phyloP scores from a whole-genome alignment of 2,329 filamentous ascomycete genomes.

The Ophiostoma quercus region DNA sequence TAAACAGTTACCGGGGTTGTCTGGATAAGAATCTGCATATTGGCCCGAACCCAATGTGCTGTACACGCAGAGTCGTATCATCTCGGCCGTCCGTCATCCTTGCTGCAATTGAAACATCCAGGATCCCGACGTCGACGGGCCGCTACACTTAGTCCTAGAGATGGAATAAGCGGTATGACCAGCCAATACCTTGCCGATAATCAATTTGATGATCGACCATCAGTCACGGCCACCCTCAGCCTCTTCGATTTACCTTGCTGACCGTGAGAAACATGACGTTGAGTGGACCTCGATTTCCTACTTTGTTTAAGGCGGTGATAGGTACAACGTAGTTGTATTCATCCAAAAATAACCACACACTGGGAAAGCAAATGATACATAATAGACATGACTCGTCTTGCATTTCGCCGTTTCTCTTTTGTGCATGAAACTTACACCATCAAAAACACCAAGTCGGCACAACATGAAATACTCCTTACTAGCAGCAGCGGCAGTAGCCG shows the following conservation, averaged over 20 bases:
- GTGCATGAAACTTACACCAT: not conserved
- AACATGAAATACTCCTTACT: not conserved
- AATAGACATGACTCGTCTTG: not conserved
- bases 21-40: not conserved
- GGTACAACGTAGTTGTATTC: not conserved
- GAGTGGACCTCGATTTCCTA: not conserved
- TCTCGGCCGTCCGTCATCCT: not conserved
- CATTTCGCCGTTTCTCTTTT: not conserved
- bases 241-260: not conserved
- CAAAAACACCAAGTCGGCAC: not conserved
- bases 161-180: not conserved
- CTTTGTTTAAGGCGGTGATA: not conserved
- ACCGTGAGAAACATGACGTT: not conserved
- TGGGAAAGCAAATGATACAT: not conserved
- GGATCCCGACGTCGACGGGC: not conserved
- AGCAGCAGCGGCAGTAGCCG: not conserved
- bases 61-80: not conserved
- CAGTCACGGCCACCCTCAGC: not conserved
- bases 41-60: not conserved
- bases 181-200: not conserved
- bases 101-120: not conserved
- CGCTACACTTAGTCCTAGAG: not conserved
- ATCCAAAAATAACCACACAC: not conserved
- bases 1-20: not conserved
- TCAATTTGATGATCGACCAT: not conserved